Percentiles rank a stretch among this genome's conserved stretches.
phyloP scores from a whole-genome alignment of 1,284 basidiomycete species.

The Pyrrhoderma lamaoense region DNA sequence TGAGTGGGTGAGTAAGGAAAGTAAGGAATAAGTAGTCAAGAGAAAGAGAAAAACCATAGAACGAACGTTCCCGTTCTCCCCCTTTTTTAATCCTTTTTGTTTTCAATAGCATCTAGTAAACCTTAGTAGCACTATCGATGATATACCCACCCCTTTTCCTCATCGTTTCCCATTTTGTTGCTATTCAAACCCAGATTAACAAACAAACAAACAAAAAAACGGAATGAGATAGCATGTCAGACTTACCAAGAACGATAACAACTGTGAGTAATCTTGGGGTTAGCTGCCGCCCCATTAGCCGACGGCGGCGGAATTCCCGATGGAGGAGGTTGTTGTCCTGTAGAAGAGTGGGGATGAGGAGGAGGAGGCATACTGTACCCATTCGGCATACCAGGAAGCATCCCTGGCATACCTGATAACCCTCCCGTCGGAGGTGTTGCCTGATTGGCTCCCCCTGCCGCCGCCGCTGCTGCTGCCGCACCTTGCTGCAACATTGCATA shows the following conservation, averaged over 20 bases:
- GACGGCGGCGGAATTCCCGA: slow-evolving; percentile 23
- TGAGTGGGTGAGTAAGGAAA: no score
- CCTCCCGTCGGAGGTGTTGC: slow-evolving; percentile 25
- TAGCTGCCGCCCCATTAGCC: slow-evolving; percentile 5
- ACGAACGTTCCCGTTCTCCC: no score
- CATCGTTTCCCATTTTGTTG: slow-evolving; percentile 11
- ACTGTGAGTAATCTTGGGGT: slow-evolving; percentile 46
- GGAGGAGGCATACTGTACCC: background rate
- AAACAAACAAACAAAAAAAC: background rate
- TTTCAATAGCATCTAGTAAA: no score
- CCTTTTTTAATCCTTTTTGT: no score
- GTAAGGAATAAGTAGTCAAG: no score
- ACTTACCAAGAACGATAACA: slow-evolving; percentile 50
- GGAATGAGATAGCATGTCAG: background rate
- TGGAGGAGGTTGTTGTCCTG: background rate
- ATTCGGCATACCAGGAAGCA: slow-evolving; percentile 21
- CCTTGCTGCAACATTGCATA: slow-evolving; percentile 34
- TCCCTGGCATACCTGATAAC: slow-evolving; percentile 32
- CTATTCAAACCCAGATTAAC: no score
- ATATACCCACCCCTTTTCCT: background rate
- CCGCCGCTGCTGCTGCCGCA: slow-evolving; percentile 21
- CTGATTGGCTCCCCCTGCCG: slow-evolving; percentile 30
- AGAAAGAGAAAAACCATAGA: no score
- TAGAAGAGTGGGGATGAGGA: no score
- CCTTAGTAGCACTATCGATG: no score